Evolutionary conservation across 306 rosid species (phyloP), one percentile per base, ranked within the genome.

Genomic region (Corylus heterophylla): DNA sequence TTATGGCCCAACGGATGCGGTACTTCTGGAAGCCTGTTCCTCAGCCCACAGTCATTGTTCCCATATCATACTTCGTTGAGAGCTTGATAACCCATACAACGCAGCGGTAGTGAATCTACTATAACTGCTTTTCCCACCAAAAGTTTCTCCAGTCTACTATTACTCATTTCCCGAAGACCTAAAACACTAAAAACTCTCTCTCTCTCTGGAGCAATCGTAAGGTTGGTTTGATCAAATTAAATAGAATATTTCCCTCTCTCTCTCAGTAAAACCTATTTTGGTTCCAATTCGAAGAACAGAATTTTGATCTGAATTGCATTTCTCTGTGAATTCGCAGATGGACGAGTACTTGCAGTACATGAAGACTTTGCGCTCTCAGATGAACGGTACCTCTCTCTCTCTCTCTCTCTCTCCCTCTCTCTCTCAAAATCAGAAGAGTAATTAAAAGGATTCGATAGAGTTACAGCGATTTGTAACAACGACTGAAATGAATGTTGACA

Each of bases 311-410:
- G 73, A 81, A 35, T 75, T 66, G 61, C 10, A 78, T 71, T 51
- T 59, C 74, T 80, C 22, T 12, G 59, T 74, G 13, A 54, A 18
- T 52, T 42, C 29, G 37, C 50, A 31, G 75, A 94, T 95, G 98
- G 98, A 95, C 52, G 92, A 92, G 42, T 94, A 92, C 85, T 82
- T 95, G 88, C 94, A 84, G 78, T 80, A 83, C 86, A 85, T 92
- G 94, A 92, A 91, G 87, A 85, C 92, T 54, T 74, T 95, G 87
- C 98, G 97, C 76, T 85, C 86, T 71, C 98, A 95, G 74, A 89
- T 95, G 92, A 92, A 91, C 81, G 98, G 98, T 89, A 72, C 76
- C 68, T 64, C 42, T 80, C 55, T 63, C 48, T 54, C 54, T 25
- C 54, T 80, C 74, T 64, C 42, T 80, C 55, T 63, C 48, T 54